These are phyloP conservation scores for Ceratorhiza oryzae-sativae DNA, from an alignment of 1,284 basidiomycete genomes.

Conservation along the genomic window DNA sequence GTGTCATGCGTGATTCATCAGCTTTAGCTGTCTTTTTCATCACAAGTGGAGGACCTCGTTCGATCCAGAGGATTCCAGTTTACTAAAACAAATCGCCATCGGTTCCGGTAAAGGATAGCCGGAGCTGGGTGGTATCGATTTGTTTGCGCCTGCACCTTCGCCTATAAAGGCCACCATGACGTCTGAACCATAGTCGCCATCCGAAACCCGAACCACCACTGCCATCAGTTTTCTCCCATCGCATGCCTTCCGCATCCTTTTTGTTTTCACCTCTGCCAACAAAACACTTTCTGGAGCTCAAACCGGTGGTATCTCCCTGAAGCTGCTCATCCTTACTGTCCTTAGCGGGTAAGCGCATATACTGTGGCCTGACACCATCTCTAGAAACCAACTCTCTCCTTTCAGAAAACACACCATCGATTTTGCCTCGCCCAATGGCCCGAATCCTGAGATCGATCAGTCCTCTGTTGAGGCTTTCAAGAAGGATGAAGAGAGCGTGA, in stretches of 20 bases:
- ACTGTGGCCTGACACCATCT: not conserved
- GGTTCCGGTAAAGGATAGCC: not conserved
- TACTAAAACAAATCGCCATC: not conserved
- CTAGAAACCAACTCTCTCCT: not conserved
- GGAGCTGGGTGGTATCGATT: not conserved
- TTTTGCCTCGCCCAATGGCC: constrained; percentile 73
- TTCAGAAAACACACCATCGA: constrained; percentile 57
- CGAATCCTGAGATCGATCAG: constrained; percentile 75
- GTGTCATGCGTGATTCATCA: not conserved
- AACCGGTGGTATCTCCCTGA: constrained; percentile 57
- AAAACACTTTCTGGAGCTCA: constrained; percentile 63
- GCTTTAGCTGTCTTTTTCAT: not conserved
- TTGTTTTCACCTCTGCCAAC: constrained; percentile 76
- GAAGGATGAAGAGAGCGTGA: constrained; percentile 60
- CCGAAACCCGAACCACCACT: not conserved
- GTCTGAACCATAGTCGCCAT: not conserved
- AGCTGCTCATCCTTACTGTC: constrained; percentile 81
- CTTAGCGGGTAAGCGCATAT: constrained; percentile 59
- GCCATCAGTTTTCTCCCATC: not conserved
- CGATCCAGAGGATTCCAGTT: not conserved
- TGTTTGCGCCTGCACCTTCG: not conserved
- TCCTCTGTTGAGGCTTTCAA: constrained; percentile 65
- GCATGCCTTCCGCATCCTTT: constrained; percentile 57
- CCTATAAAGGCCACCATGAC: not conserved
- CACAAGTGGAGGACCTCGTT: not conserved